These are phyloP conservation scores for Entophlyctis helioformis DNA, from an alignment of 192 early-diverging fungal genomes.

Conservation along the genomic window DNA sequence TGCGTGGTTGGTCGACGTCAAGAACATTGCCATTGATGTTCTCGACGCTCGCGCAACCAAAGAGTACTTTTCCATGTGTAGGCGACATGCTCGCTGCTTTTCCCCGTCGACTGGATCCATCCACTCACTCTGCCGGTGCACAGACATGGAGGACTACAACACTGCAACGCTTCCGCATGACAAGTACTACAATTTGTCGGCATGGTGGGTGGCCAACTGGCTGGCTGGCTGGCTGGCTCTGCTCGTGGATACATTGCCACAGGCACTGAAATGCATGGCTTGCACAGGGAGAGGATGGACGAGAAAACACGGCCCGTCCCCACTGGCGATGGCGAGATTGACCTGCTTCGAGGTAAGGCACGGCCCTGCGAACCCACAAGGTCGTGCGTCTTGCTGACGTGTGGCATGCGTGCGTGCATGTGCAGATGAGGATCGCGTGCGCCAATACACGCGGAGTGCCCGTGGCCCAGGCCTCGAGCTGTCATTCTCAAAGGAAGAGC, in stretches of 20 bases:
- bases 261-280: too few relatives aligned
- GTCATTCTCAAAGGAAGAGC: conserved; percentile 16
- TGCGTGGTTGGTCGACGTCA: conserved; percentile 34
- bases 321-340: too few relatives aligned
- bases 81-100: conserved; percentile 2
- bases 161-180: conserved; percentile 22
- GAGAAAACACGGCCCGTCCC: too few relatives aligned
- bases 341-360: too few relatives aligned
- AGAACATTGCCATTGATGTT: conserved; percentile 22
- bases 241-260: too few relatives aligned
- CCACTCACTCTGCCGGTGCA: neutral
- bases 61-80: conserved; percentile 25
- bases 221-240: too few relatives aligned
- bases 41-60: conserved; percentile 15
- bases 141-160: conserved; percentile 32
- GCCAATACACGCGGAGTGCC: too few relatives aligned
- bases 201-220: conserved; percentile 13
- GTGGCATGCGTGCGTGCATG: conserved; percentile 2
- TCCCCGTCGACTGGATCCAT: neutral
- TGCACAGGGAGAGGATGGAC: too few relatives aligned
- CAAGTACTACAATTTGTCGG: conserved; percentile 27
- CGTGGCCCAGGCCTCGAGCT: too few relatives aligned
- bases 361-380: too few relatives aligned
- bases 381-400: too few relatives aligned
- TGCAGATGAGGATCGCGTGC: conserved; percentile 10